Evolutionary conservation across 2,329 filamentous ascomycete genomes (phyloP).

Genomic region (Calonectria hawksworthii): DNA sequence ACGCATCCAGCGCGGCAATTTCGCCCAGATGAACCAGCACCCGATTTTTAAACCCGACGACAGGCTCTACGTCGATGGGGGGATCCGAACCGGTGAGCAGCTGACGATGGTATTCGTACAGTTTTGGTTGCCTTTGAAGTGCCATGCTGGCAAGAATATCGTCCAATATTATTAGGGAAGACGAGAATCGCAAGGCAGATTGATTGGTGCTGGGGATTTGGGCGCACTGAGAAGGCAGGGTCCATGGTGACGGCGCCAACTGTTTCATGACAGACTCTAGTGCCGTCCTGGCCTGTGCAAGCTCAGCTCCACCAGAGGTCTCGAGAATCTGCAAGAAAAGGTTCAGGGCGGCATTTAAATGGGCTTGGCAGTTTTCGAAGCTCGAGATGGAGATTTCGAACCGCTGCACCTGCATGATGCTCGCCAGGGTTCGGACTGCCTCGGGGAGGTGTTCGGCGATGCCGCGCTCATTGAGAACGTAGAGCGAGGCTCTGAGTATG

Average conservation of each 20-base stretch:
- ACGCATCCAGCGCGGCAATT: neutral
- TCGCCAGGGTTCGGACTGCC: neutral
- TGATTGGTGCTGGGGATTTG: constrained; percentile 47
- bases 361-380: constrained; percentile 5
- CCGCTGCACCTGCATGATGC: constrained; percentile 10
- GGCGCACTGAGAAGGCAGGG: neutral
- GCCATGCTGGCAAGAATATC: constrained; percentile 32
- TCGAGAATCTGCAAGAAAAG: constrained; percentile 15
- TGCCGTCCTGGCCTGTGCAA: neutral
- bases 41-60: constrained; percentile 28
- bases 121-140: neutral
- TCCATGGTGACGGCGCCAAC: neutral
- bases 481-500: neutral
- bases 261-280: neutral
- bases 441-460: neutral
- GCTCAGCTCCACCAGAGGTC: neutral
- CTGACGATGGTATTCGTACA: neutral
- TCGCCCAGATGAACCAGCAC: neutral
- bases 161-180: constrained; percentile 48
- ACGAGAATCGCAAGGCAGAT: constrained; percentile 53
- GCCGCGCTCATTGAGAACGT: neutral
- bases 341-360: neutral
- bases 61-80: neutral
- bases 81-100: neutral
- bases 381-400: constrained; percentile 17